A percentile compares a stretch with the other conserved stretches of the same genome.
phyloP scores from a whole-genome alignment of 306 rosid species.

The Pterocarpus macrocarpus region DNA sequence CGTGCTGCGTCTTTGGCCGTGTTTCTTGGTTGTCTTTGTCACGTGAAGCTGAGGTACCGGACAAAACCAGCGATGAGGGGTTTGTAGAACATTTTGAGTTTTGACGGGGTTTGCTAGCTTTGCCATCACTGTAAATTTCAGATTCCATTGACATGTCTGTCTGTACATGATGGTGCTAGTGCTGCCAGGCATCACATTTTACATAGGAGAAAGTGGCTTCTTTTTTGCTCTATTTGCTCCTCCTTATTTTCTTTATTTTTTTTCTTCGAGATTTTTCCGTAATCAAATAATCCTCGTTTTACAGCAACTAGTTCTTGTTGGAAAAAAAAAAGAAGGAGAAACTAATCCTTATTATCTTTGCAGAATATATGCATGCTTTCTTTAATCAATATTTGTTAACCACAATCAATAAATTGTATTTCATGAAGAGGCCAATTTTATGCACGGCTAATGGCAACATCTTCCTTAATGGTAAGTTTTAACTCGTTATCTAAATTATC shows the following conservation, averaged over 20 bases:
- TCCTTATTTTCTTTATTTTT: background rate
- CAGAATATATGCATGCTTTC: no score
- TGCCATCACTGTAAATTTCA: slow-evolving; percentile 61
- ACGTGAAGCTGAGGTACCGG: slow-evolving; percentile 75
- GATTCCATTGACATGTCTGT: slow-evolving; percentile 38
- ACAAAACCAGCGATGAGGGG: slow-evolving; percentile 61
- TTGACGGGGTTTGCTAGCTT: slow-evolving; percentile 17
- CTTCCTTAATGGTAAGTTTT: no score
- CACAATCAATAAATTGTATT: no score
- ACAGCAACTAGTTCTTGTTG: background rate
- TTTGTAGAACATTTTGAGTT: slow-evolving; percentile 47
- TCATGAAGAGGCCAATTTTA: no score
- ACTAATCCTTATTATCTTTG: no score
- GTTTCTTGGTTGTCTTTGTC: slow-evolving; percentile 60
- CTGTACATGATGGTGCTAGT: slow-evolving; percentile 32
- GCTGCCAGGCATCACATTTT: slow-evolving; percentile 17
- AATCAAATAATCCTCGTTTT: background rate
- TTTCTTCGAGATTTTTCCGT: background rate
- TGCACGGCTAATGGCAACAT: no score
- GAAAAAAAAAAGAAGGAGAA: no score
- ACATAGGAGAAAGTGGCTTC: slow-evolving; percentile 12
- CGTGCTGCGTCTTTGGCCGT: slow-evolving; percentile 3
- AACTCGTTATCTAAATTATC: no score
- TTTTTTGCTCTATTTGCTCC: background rate
- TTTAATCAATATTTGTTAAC: no score